These are phyloP conservation scores for Wickerhamomyces strasburgensis DNA, from an alignment of 805 yeast genomes.

Conservation along the genomic window DNA sequence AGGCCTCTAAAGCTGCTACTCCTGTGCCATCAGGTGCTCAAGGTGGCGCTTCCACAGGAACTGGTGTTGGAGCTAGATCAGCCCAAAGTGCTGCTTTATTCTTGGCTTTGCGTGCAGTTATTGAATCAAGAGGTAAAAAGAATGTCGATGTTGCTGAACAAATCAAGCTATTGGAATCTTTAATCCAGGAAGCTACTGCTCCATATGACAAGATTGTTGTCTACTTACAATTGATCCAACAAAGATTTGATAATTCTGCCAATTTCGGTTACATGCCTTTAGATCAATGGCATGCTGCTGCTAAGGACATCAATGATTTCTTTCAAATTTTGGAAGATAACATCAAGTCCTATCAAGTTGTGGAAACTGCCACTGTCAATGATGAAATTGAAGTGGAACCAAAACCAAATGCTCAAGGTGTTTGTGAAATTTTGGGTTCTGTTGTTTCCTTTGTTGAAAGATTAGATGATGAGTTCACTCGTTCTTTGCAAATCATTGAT, in stretches of 20 bases:
- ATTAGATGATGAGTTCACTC: constrained; percentile 89
- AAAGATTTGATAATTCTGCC: constrained; percentile 77
- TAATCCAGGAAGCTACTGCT: constrained; percentile 42
- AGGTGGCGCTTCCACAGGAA: constrained; percentile 6
- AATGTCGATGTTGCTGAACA: constrained; percentile 83
- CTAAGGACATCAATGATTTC: constrained; percentile 55
- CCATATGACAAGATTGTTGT: constrained; percentile 77
- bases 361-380: constrained; percentile 64
- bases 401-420: constrained; percentile 56
- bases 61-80: constrained; percentile 24
- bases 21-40: constrained; percentile 27
- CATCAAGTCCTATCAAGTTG: constrained; percentile 53
- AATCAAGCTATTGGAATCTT: constrained; percentile 60
- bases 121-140: constrained; percentile 94
- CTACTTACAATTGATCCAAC: constrained; percentile 76
- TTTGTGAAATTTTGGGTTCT: constrained; percentile 75
- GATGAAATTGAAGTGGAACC: constrained; percentile 77
- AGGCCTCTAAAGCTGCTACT: constrained; percentile 18
- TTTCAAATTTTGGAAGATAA: constrained; percentile 66
- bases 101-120: constrained; percentile 63
- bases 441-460: constrained; percentile 85
- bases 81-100: constrained; percentile 43
- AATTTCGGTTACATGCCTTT: constrained; percentile 68
- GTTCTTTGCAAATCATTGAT: constrained; percentile 82
- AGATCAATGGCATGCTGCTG: constrained; percentile 73